Evolutionary conservation across 1,139 yeast species (phyloP).

Genomic region (Eremothecium gossypii): DNA sequence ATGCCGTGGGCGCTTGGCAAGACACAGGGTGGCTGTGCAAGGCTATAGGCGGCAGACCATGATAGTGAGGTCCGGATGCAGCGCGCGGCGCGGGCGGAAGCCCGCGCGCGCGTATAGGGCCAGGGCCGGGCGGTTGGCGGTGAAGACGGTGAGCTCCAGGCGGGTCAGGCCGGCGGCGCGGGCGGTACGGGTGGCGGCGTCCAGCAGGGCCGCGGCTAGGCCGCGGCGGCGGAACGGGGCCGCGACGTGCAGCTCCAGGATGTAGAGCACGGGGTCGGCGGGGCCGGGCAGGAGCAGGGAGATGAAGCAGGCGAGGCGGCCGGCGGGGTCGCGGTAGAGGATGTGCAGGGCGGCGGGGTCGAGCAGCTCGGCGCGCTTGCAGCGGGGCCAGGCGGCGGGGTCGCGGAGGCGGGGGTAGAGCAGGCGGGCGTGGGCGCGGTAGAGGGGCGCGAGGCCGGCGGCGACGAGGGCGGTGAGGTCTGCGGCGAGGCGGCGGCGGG

Average conservation of each 20-base stretch:
- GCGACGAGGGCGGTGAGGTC: constrained; percentile 12
- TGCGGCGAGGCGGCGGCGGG: not conserved
- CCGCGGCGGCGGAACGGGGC: constrained; percentile 12
- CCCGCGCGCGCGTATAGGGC: constrained; percentile 18
- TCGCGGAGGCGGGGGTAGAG: constrained; percentile 7
- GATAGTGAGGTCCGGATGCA: no score
- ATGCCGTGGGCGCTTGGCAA: no score
- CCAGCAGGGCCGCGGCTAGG: constrained; percentile 15
- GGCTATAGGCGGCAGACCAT: no score
- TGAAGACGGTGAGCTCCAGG: constrained; percentile 25
- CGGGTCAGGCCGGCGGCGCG: constrained; percentile 11
- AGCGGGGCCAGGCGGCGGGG: constrained; percentile 17
- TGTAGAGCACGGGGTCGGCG: constrained; percentile 18
- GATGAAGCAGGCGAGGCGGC: constrained; percentile 12
- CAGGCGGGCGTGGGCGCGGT: constrained; percentile 9
- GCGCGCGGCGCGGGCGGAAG: not conserved
- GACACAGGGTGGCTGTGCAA: no score
- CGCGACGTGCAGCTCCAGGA: constrained; percentile 24
- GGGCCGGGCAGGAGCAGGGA: constrained; percentile 24
- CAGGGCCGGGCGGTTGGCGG: constrained; percentile 20
- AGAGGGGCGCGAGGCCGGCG: constrained; percentile 20
- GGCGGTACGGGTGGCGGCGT: constrained; percentile 4
- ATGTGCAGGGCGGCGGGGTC: constrained; percentile 21
- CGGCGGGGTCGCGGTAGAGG: constrained; percentile 12
- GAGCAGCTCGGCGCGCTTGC: constrained; percentile 23